Conservation (phyloP, 2,329 filamentous ascomycete species). For the Pseudogymnoascus sp. region DNA sequence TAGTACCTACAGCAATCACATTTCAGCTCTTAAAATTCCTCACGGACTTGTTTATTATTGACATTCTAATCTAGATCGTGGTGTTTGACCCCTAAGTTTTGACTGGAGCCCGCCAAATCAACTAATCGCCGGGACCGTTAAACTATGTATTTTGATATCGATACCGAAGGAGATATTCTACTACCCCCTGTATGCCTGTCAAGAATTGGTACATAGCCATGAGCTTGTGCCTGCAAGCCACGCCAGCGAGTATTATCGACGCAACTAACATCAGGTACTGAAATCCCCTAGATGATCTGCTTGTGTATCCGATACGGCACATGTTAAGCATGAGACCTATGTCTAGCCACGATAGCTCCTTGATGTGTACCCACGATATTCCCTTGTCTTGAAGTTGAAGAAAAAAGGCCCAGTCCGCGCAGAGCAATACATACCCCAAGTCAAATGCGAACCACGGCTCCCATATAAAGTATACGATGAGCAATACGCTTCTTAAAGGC, state of each 20-base stretch:
- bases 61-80: not conserved
- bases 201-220: not conserved
- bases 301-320: not conserved
- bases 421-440: not conserved
- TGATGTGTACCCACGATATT: not conserved
- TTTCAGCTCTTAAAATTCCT: not conserved
- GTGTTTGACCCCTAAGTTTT: not conserved
- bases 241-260: not conserved
- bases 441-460: not conserved
- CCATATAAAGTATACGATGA: not conserved
- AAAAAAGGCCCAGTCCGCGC: not conserved
- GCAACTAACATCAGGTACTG: not conserved
- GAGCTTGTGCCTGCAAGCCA: not conserved
- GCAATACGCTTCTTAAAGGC: not conserved
- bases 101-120: not conserved
- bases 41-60: not conserved
- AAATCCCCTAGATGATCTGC: not conserved
- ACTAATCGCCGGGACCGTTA: not conserved
- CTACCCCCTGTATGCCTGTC: not conserved
- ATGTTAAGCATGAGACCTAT: not conserved
- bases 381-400: not conserved
- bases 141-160: not conserved
- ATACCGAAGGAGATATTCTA: not conserved
- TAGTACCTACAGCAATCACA: not conserved
- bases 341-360: not conserved